A percentile compares a stretch with the other conserved stretches of the same genome.
Evolutionary conservation across 2,329 filamentous ascomycete species (phyloP).

Genomic region (Xylaria digitata): DNA sequence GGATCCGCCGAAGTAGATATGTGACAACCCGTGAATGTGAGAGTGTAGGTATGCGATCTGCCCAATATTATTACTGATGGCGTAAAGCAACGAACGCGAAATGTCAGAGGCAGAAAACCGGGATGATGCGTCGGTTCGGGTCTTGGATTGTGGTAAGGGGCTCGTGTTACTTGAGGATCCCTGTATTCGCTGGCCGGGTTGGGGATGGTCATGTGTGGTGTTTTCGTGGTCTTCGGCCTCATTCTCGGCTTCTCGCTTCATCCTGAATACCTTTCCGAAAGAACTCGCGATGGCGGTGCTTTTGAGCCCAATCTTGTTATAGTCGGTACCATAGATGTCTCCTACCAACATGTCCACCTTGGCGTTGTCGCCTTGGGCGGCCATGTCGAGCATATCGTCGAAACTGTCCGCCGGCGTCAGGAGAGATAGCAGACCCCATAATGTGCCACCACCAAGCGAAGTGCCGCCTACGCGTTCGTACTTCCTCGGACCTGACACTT

Average conservation of each 20-base stretch:
- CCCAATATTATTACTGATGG: slow-evolving; percentile 97
- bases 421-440: slow-evolving; percentile 93
- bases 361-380: slow-evolving; percentile 89
- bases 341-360: slow-evolving; percentile 97
- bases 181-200: slow-evolving; percentile 23
- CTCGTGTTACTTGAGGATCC: slow-evolving; percentile 14
- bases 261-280: slow-evolving; percentile 95
- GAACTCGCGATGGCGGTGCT: slow-evolving; percentile 95
- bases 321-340: slow-evolving; percentile 96
- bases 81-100: slow-evolving; percentile 89
- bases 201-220: slow-evolving; percentile 59
- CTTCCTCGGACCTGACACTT: slow-evolving; percentile 88
- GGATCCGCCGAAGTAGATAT: slow-evolving; percentile 97
- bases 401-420: slow-evolving; percentile 95
- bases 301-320: slow-evolving; percentile 95
- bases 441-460: slow-evolving; percentile 93
- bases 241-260: slow-evolving; percentile 85
- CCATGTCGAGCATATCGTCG: slow-evolving; percentile 95
- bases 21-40: slow-evolving; percentile 88
- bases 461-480: slow-evolving; percentile 95
- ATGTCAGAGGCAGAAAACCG: slow-evolving; percentile 86
- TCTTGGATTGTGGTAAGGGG: slow-evolving; percentile 33
- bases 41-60: slow-evolving; percentile 98
- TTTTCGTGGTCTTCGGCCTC: slow-evolving; percentile 79
- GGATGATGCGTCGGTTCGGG: slow-evolving; percentile 43